Evolutionary conservation across 1,139 yeast genomes (phyloP).

Genomic region (Scheffersomyces titani): DNA sequence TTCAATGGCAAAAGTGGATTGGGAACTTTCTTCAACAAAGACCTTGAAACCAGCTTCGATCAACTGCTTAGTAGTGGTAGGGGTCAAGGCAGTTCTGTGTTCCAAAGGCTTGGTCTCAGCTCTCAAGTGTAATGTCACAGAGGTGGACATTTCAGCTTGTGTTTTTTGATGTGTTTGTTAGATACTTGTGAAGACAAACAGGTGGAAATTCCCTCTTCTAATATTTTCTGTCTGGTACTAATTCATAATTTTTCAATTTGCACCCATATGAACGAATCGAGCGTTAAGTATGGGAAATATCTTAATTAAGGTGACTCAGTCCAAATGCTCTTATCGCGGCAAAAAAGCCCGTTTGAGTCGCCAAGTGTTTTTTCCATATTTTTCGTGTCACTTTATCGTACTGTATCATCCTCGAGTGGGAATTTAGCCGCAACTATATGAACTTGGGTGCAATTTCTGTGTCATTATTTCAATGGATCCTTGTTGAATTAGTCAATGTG

Average conservation of each 20-base stretch:
- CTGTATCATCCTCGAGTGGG: background rate
- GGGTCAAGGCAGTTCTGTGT: slow-evolving; percentile 96
- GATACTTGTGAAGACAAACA: background rate
- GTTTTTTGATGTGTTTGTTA: background rate
- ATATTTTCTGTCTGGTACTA: background rate
- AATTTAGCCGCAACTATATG: background rate
- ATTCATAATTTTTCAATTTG: no score
- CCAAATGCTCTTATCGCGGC: background rate
- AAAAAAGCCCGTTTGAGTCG: background rate
- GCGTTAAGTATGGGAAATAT: background rate
- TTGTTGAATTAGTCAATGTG: background rate
- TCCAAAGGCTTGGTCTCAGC: slow-evolving; percentile 97
- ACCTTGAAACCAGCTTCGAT: slow-evolving; percentile 87
- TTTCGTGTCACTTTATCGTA: background rate
- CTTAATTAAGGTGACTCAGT: background rate
- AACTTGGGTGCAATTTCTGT: background rate
- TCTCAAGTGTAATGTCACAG: slow-evolving; percentile 74
- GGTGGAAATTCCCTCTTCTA: background rate
- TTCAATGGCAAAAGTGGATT: slow-evolving; percentile 71
- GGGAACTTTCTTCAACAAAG: slow-evolving; percentile 83
- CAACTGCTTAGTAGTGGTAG: slow-evolving; percentile 81
- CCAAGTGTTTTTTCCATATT: background rate
- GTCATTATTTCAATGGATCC: no score
- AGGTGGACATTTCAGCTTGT: slow-evolving; percentile 9
- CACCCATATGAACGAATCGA: background rate